Base-by-base conservation (phyloP, 306 rosid species). In the Pyrus bretschneideri region DNA sequence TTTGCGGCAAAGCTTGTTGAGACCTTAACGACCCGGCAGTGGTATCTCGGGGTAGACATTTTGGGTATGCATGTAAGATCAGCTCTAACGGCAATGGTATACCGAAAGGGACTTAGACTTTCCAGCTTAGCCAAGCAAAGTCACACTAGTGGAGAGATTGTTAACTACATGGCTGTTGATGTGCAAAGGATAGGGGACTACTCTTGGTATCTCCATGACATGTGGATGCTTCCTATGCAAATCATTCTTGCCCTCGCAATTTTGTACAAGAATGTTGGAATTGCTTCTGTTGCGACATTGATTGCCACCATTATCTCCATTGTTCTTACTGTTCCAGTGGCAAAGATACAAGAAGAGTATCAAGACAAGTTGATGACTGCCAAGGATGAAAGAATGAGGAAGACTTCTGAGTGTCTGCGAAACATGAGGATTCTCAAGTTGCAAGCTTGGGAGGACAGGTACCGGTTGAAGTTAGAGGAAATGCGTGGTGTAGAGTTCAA, bases 401-500 rank as follows among this genome's bases (percentile, higher is more conserved):
- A 91, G 87, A 96, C 99, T 64, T 96, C 99, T 0, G 99, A 92
- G 89, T 92, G 96, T 76, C 79, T 96, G 52, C 90, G 93, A 88
- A 96, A 93, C 84, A 96, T 92, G 99, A 87, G 98, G 91, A 88
- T 91, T 84, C 96, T 96, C 79, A 96, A 96, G 88, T 83, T 96
- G 84, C 97, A 96, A 93, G 99, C 98, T 80, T 96, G 97, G 99
- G 99, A 96, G 81, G 97, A 88, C 14, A 86, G 99, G 78, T 96
- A 96, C 82, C 85, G 83, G 55, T 75, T 82, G 33, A 82, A 40
- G 86, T 80, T 96, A 80, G 98, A 96, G 89, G 96, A 96, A 52
- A 96, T 96, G 98, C 93, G 98, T 1, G 87, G 90, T 44, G 96
- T 92, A 58, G 99, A 96, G 88, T 96, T 88, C 88, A 93, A 86